These are phyloP conservation scores for Colletotrichum cereale DNA, from an alignment of 2,329 filamentous ascomycete species.

Conservation along the genomic window DNA sequence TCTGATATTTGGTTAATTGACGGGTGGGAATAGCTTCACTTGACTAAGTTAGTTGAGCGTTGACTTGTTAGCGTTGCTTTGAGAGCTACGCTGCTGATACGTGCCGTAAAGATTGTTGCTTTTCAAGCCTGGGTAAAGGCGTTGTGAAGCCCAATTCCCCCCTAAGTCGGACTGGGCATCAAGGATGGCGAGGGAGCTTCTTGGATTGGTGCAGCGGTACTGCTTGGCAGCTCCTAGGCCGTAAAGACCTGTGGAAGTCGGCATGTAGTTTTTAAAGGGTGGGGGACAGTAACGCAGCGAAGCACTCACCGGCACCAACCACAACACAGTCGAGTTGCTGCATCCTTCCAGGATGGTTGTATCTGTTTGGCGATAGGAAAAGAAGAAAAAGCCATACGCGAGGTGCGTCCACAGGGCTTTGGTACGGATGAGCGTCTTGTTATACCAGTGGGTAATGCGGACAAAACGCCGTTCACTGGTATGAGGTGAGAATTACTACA, in stretches of 20 bases:
- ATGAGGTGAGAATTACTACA: too few relatives aligned
- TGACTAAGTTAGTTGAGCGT: too few relatives aligned
- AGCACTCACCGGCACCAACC: constrained; percentile 65
- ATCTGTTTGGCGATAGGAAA: too few relatives aligned
- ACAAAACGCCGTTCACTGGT: too few relatives aligned
- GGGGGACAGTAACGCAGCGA: background rate
- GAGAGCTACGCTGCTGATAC: too few relatives aligned
- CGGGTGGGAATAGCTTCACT: too few relatives aligned
- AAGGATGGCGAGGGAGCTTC: constrained; percentile 67
- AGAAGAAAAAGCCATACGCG: too few relatives aligned
- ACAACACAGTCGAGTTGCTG: constrained; percentile 61
- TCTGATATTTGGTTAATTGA: too few relatives aligned
- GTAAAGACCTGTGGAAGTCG: constrained; percentile 55
- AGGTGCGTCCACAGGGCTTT: too few relatives aligned
- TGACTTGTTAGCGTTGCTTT: too few relatives aligned
- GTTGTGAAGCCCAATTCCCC: constrained; percentile 76
- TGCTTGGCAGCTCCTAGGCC: constrained; percentile 73
- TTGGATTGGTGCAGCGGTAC: constrained; percentile 69
- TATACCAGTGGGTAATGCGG: too few relatives aligned
- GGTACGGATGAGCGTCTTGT: too few relatives aligned
- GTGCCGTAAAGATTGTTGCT: constrained; percentile 81
- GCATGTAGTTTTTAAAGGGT: background rate
- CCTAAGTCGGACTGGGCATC: constrained; percentile 71
- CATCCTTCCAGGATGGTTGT: constrained; percentile 45
- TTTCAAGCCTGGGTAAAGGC: constrained; percentile 77